Conservation (phyloP, 2,329 filamentous ascomycete species). For the Hymenoscyphus occultus region DNA sequence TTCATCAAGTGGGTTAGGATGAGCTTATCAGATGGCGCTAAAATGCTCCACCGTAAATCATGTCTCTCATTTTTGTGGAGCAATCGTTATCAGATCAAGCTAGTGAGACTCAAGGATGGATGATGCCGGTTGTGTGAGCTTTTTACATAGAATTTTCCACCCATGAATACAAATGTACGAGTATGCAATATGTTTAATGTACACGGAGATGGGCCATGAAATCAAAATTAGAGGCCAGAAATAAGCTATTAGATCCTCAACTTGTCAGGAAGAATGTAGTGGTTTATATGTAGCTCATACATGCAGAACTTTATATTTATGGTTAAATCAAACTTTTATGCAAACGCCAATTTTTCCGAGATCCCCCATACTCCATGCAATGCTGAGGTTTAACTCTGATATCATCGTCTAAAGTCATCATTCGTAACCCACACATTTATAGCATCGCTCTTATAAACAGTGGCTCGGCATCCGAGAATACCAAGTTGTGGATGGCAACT, state of each 20-base stretch:
- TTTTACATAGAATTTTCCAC: neutral
- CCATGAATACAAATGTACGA: too few relatives aligned
- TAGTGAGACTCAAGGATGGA: slow-evolving; percentile 1
- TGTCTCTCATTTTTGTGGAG: neutral
- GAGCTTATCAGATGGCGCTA: slow-evolving; percentile 12
- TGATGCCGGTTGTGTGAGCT: neutral
- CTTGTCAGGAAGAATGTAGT: too few relatives aligned
- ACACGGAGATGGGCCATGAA: too few relatives aligned
- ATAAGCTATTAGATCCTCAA: too few relatives aligned
- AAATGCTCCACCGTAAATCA: neutral
- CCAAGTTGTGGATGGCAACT: slow-evolving; percentile 6
- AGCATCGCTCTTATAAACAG: slow-evolving; percentile 11
- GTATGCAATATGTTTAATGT: too few relatives aligned
- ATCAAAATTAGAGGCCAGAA: too few relatives aligned
- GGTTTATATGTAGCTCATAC: too few relatives aligned
- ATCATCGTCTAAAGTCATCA: slow-evolving; percentile 2
- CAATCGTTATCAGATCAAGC: slow-evolving; percentile 5
- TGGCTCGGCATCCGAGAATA: slow-evolving; percentile 8
- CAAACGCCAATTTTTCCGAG: neutral
- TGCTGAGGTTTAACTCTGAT: neutral
- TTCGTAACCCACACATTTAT: neutral
- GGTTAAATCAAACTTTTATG: neutral
- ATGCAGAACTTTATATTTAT: neutral
- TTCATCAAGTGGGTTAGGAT: neutral
- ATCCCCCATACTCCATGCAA: neutral